Evolutionary conservation across 495 filamentous ascomycete genomes (phyloP).

Genomic region (Endocarpon pusillum): DNA sequence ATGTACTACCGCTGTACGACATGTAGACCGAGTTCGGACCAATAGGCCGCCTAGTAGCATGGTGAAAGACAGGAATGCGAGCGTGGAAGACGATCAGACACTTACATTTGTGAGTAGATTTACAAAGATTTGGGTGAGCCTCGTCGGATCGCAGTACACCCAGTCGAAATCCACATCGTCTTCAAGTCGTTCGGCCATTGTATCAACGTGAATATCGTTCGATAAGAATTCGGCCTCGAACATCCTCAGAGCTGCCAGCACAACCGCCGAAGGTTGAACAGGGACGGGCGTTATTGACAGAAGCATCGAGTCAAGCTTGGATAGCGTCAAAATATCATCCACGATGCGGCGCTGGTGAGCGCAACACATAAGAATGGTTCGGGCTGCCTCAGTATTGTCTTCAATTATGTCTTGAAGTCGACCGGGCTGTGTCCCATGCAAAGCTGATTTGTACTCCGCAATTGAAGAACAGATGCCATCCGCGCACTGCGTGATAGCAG

Average conservation of each 20-base stretch:
- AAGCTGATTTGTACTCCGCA: too few species aligned
- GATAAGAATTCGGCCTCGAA: constrained; percentile 53
- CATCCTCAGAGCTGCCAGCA: constrained; percentile 51
- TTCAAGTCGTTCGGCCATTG: constrained; percentile 40
- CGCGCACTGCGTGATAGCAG: constrained; percentile 63
- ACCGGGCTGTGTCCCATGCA: too few species aligned
- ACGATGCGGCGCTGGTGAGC: constrained; percentile 67
- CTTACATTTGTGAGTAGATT: constrained; percentile 63
- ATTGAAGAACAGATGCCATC: too few species aligned
- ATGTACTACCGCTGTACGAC: too few species aligned
- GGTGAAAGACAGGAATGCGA: too few species aligned
- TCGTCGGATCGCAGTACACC: constrained; percentile 49
- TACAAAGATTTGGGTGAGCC: constrained; percentile 56
- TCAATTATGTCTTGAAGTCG: too few species aligned
- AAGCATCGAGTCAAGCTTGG: constrained; percentile 70
- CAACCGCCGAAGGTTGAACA: constrained; percentile 46
- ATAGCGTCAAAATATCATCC: constrained; percentile 61
- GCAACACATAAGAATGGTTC: constrained; percentile 58
- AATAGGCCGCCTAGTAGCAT: too few species aligned
- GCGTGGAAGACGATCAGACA: too few species aligned
- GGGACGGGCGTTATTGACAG: constrained; percentile 51
- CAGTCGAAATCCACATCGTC: constrained; percentile 39
- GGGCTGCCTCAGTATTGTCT: constrained; percentile 44
- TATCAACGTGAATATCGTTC: constrained; percentile 46
- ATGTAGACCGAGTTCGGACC: too few species aligned